Evolutionary conservation across 306 rosid species (phyloP).

Genomic region (Calophaca sinica): DNA sequence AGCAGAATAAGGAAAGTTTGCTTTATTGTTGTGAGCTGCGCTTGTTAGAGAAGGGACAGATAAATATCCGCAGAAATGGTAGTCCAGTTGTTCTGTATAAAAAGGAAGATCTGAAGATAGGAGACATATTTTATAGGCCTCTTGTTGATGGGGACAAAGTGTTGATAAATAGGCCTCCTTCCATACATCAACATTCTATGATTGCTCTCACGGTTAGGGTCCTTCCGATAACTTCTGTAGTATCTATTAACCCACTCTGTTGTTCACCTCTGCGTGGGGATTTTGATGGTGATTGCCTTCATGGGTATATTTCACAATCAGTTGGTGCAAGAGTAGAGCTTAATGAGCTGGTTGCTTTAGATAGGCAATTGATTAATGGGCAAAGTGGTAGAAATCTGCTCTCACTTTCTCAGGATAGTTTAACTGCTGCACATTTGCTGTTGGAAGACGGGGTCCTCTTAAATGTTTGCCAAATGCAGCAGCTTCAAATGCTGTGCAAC

Average conservation of each 20-base stretch:
- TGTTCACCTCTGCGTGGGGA: conserved; percentile 97
- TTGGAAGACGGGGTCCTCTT: conserved; percentile 66
- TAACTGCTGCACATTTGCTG: conserved; percentile 83
- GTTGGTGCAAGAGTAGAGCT: conserved; percentile 81
- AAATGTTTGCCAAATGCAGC: conserved; percentile 78
- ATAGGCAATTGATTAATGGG: conserved; percentile 77
- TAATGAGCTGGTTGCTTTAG: conserved; percentile 80
- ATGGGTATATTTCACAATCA: conserved; percentile 92
- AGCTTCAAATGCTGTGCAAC: conserved; percentile 72
- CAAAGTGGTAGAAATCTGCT: conserved; percentile 91
- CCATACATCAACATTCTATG: conserved; percentile 92
- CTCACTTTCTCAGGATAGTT: conserved; percentile 90
- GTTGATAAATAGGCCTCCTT: conserved; percentile 94
- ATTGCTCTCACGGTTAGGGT: conserved; percentile 75
- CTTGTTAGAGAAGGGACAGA: conserved; percentile 67
- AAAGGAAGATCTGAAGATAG: conserved; percentile 62
- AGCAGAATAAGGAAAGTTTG: conserved; percentile 66
- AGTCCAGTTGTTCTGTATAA: conserved; percentile 50
- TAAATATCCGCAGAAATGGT: conserved; percentile 69
- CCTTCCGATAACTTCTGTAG: conserved; percentile 73
- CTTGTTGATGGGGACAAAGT: conserved; percentile 76
- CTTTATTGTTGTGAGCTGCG: conserved; percentile 62
- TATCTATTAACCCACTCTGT: conserved; percentile 84
- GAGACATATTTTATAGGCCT: conserved; percentile 80
- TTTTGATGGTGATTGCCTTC: conserved; percentile 99